Evolutionary conservation across 2,329 filamentous ascomycete genomes (phyloP), one percentile per base, ranked within the genome.

Genomic region (Botrytis cinerea): DNA sequence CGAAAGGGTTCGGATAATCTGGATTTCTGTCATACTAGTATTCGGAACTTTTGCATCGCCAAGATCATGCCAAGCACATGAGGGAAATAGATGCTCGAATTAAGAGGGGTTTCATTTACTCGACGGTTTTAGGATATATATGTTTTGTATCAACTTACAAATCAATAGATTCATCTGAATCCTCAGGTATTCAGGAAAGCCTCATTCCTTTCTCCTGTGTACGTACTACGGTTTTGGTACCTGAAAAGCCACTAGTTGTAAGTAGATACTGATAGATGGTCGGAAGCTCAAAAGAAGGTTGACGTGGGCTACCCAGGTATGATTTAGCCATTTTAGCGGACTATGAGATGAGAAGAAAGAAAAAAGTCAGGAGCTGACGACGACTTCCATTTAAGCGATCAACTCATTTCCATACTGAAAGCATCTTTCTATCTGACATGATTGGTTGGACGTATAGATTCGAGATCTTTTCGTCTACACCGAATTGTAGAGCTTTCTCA

Each of bases 361-460:
- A 38, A 32, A 45, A 51, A 40, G 28, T 28, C 51, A 32, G n/a
- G 43, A 67, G 67, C 67, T 70, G 67, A 70, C 67, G 67, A 70
- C 67, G 67, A 70, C 67, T 69, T 70, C 67, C 25, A 4, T n/a
- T 57, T 32, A 51, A 54, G 63, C 63, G 63, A 48, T 48, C 43
- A 18, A 43, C 28, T 57, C 61, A 45, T 32, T 43, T 40, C 25
- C 9, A 43, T 63, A n/a, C 40, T 32, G 2, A 64, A 64, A 64
- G 46, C n/a, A 2, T 12, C n/a, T 64, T 46, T 46, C 40, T 22
- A 14, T 20, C n/a, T 22, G 2, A 46, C 4, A 22, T 63, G 61
- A 45, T 63, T 63, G 61, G 40, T 45, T 32, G 8, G 18, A 7
- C 6, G 4, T 14, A 14, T 61, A 63, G 9, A 45, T 43, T 63